Evolutionary conservation across 257 asterid species (phyloP).

Genomic region (Lithospermum erythrorhizon): DNA sequence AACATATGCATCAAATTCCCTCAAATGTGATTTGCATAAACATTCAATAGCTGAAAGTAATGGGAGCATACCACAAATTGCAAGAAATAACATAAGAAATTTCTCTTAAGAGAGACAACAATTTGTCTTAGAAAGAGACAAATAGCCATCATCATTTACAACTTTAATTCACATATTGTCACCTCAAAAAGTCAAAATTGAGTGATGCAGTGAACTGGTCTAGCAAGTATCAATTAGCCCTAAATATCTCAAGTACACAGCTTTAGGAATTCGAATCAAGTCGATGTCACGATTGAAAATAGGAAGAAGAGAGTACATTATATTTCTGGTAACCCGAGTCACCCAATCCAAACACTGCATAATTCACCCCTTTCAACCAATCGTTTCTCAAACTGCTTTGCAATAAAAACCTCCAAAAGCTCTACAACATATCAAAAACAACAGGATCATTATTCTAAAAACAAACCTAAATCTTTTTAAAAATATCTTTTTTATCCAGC

Average conservation of each 20-base stretch:
- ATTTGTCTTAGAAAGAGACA: too few relatives aligned
- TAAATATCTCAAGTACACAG: neutral
- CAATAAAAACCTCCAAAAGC: conserved; percentile 85
- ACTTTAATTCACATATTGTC: neutral
- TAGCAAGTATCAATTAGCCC: neutral
- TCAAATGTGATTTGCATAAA: too few relatives aligned
- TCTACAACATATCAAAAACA: conserved; percentile 28
- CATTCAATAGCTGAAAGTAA: too few relatives aligned
- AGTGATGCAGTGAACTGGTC: neutral
- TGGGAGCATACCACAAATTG: too few relatives aligned
- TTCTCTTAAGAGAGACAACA: too few relatives aligned
- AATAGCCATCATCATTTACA: too few relatives aligned
- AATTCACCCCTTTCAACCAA: conserved; percentile 81
- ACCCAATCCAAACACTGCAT: conserved; percentile 95
- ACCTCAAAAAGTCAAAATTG: neutral
- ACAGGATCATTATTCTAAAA: conserved; percentile 1
- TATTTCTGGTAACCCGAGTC: conserved; percentile 97
- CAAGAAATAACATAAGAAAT: too few relatives aligned
- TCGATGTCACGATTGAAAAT: neutral
- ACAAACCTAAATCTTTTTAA: neutral
- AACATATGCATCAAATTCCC: too few relatives aligned
- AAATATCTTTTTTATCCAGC: neutral
- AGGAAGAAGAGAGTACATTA: conserved; percentile 44
- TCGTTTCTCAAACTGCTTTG: conserved; percentile 54
- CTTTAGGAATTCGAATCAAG: neutral